These are phyloP conservation scores for Cladophialophora yegresii DNA, from an alignment of 2,329 filamentous ascomycete species.

Conservation along the genomic window DNA sequence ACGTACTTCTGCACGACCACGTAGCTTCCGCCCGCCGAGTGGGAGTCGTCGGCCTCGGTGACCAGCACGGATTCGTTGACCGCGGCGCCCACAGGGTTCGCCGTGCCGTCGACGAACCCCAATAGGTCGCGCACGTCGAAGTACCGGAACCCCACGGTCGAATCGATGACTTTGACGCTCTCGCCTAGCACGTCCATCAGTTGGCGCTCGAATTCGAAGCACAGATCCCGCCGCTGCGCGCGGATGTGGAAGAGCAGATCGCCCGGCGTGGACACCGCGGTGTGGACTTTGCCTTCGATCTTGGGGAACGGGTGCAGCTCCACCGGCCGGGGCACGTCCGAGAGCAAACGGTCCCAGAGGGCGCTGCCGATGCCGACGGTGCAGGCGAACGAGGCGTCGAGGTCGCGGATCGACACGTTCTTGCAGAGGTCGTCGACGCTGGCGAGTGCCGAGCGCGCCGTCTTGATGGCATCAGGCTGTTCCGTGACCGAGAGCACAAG, in stretches of 20 bases:
- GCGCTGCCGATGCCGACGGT: slow-evolving; percentile 58
- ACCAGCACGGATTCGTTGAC: slow-evolving; percentile 51
- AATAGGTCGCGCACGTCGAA: slow-evolving; percentile 62
- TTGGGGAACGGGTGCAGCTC: slow-evolving; percentile 53
- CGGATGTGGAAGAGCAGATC: slow-evolving; percentile 63
- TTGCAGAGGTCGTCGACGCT: slow-evolving; percentile 52
- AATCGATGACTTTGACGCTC: slow-evolving; percentile 53
- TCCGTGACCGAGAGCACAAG: slow-evolving; percentile 52
- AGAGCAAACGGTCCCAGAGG: slow-evolving; percentile 55
- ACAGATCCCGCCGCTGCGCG: slow-evolving; percentile 58
- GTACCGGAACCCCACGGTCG: slow-evolving; percentile 61
- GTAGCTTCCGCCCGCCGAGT: slow-evolving; percentile 55
- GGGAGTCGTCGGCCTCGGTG: slow-evolving; percentile 46
- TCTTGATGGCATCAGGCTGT: slow-evolving; percentile 41
- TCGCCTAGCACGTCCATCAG: slow-evolving; percentile 54
- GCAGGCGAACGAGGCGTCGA: slow-evolving; percentile 52
- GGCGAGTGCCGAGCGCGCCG: slow-evolving; percentile 51
- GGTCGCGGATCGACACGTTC: slow-evolving; percentile 56
- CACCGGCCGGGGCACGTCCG: slow-evolving; percentile 47
- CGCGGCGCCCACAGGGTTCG: slow-evolving; percentile 56
- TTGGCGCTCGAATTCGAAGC: slow-evolving; percentile 62
- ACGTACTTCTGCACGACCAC: slow-evolving; percentile 63
- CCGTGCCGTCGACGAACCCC: slow-evolving; percentile 63
- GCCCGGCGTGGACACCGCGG: slow-evolving; percentile 58
- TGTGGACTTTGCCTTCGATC: slow-evolving; percentile 53